These are phyloP conservation scores for Flaveria trinervia DNA, from an alignment of 129 eudicot species.

Conservation along the genomic window DNA sequence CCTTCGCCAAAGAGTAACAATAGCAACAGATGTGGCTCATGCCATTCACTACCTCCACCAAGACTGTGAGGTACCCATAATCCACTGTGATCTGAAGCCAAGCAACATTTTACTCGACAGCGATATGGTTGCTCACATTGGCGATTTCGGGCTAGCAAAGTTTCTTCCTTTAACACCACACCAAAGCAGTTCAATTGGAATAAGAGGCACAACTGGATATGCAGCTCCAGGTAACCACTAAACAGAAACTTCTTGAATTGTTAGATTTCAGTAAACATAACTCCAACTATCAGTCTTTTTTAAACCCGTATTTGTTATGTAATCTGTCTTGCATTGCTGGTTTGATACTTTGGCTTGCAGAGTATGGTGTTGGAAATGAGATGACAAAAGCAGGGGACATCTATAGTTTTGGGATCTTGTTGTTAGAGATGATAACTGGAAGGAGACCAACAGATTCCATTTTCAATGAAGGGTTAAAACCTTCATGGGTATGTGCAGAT, in stretches of 20 bases:
- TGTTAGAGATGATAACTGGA: conserved; percentile 44
- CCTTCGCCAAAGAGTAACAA: conserved; percentile 30
- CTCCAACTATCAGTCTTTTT: no score
- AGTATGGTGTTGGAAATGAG: conserved; percentile 49
- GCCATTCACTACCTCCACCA: conserved; percentile 42
- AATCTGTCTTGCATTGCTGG: neutral
- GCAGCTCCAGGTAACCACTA: conserved; percentile 48
- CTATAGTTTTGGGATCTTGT: conserved; percentile 39
- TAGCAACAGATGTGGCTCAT: conserved; percentile 40
- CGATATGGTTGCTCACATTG: conserved; percentile 41
- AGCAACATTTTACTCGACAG: conserved; percentile 41
- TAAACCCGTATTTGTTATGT: neutral
- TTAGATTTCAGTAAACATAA: no score
- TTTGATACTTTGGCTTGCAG: neutral
- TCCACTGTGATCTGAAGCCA: conserved; percentile 46
- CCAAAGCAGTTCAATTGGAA: conserved; percentile 42
- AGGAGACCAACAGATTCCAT: conserved; percentile 33
- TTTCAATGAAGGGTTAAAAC: conserved; percentile 37
- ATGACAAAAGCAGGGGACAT: conserved; percentile 43
- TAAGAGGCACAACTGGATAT: conserved; percentile 51
- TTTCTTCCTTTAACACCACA: conserved; percentile 36
- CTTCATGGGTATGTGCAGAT: conserved; percentile 32
- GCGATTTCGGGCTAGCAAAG: conserved; percentile 48
- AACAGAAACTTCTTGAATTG: neutral
- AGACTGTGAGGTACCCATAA: conserved; percentile 31